A percentile compares a stretch with the other conserved stretches of the same genome.
These are phyloP conservation scores for Candida hispaniensis DNA, from an alignment of 805 yeast genomes.

Conservation along the genomic window DNA sequence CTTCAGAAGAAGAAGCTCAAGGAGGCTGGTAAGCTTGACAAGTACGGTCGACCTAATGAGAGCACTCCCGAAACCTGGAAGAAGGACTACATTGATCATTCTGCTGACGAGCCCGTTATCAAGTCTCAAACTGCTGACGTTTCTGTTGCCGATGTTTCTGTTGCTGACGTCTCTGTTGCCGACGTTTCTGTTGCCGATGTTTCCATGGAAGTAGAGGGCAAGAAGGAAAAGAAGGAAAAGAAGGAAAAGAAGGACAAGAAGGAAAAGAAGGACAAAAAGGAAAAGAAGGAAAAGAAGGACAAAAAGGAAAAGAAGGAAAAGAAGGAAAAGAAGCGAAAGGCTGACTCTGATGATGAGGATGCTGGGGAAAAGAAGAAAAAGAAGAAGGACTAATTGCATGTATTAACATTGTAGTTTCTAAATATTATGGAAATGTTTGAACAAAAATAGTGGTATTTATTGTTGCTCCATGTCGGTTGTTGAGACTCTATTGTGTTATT, in stretches of 20 bases:
- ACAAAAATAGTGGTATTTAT: too few species aligned
- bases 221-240: slow-evolving; percentile 44
- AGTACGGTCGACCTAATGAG: slow-evolving; percentile 88
- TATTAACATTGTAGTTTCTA: neutral
- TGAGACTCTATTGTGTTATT: too few species aligned
- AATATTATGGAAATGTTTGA: neutral
- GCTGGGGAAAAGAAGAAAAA: slow-evolving; percentile 20
- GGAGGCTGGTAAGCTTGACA: slow-evolving; percentile 94
- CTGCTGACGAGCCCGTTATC: slow-evolving; percentile 27
- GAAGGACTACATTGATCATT: slow-evolving; percentile 61
- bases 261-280: slow-evolving; percentile 55
- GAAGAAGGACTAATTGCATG: slow-evolving; percentile 16
- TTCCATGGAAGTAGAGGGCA: slow-evolving; percentile 38
- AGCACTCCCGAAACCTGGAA: slow-evolving; percentile 92
- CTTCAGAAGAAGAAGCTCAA: slow-evolving; percentile 97
- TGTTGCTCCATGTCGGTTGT: too few species aligned
- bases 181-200: slow-evolving; percentile 20
- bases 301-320: slow-evolving; percentile 44
- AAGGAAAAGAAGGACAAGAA: slow-evolving; percentile 43
- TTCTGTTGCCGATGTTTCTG: slow-evolving; percentile 20
- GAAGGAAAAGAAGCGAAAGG: slow-evolving; percentile 25
- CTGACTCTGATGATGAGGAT: slow-evolving; percentile 19
- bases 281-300: slow-evolving; percentile 41
- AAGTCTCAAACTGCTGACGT: slow-evolving; percentile 28
- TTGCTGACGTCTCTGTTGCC: slow-evolving; percentile 26